Percentiles rank a stretch among this genome's conserved stretches.
Conservation (phyloP, 2,329 filamentous ascomycete species). For the Penicillium sp. region DNA sequence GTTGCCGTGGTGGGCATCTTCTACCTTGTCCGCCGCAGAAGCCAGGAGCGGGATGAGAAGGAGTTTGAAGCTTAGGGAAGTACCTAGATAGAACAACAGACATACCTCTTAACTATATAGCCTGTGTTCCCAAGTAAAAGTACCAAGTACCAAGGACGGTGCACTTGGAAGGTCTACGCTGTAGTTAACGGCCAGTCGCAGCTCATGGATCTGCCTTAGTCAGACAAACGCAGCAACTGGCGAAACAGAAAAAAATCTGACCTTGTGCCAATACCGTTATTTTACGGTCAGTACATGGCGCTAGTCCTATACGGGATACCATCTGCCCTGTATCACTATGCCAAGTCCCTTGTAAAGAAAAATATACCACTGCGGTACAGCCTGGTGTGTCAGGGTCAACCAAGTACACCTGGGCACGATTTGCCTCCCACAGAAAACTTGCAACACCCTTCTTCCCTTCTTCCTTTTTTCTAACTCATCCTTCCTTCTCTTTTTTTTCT, state of each 20-base stretch:
- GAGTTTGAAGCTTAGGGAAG: conserved; percentile 12
- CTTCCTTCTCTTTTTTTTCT: conserved; percentile 25
- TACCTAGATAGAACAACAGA: background rate
- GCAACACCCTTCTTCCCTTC: conserved; percentile 17
- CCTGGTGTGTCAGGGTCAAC: background rate
- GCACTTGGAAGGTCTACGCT: background rate
- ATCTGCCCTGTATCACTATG: background rate
- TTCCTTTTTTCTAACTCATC: conserved; percentile 27
- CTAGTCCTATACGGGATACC: background rate
- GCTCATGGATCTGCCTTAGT: background rate
- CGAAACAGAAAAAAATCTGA: conserved; percentile 12
- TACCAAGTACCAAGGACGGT: background rate
- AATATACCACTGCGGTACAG: background rate
- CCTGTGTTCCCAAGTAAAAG: background rate
- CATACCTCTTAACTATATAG: background rate
- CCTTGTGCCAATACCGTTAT: conserved; percentile 9
- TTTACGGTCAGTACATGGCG: background rate
- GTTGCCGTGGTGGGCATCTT: conserved; percentile 20
- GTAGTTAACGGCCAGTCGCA: conserved; percentile 4
- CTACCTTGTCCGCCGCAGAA: conserved; percentile 17
- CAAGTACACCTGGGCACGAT: conserved; percentile 14
- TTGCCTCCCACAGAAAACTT: conserved; percentile 28
- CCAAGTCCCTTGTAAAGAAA: background rate
- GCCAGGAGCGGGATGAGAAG: conserved; percentile 15
- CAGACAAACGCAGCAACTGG: conserved; percentile 14